These are phyloP conservation scores for Chlamydomonas sphaeroides DNA, from an alignment of 139 green algal species.

Conservation along the genomic window DNA sequence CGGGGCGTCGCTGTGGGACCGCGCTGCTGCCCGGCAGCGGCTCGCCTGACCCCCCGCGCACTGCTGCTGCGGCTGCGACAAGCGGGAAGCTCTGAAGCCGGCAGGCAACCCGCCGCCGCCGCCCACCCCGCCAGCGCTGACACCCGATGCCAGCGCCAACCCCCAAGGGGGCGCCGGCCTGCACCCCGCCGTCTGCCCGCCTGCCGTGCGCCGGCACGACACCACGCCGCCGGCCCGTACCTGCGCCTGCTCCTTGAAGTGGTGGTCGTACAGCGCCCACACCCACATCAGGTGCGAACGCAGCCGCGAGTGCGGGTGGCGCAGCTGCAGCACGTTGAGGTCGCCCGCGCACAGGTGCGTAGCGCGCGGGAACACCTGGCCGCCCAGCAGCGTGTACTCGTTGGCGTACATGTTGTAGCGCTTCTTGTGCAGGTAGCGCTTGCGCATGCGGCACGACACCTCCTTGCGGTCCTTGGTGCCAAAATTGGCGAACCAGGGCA, in stretches of 20 bases:
- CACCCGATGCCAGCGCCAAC: no score
- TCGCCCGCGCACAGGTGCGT: constrained; percentile 32
- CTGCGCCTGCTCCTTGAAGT: constrained; percentile 29
- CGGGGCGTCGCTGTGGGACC: no score
- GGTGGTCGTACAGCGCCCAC: constrained; percentile 39
- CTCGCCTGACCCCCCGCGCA: no score
- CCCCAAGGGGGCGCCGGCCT: no score
- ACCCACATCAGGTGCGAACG: constrained; percentile 45
- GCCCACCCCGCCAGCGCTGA: no score
- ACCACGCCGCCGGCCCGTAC: no score
- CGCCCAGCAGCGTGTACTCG: constrained; percentile 45
- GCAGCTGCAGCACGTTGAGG: constrained; percentile 48
- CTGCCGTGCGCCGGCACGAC: no score
- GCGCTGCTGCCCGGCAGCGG: no score
- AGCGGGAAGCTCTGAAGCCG: no score
- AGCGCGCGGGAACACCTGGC: not conserved
- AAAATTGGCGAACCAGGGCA: constrained; percentile 46
- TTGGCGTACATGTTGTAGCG: constrained; percentile 46
- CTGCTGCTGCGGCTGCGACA: no score
- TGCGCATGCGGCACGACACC: constrained; percentile 36
- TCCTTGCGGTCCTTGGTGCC: constrained; percentile 16
- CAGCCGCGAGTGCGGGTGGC: constrained; percentile 36
- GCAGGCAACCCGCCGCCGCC: no score
- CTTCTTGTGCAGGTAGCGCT: constrained; percentile 29
- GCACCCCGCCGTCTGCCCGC: no score